Percentiles rank a stretch among this genome's conserved stretches.
Evolutionary conservation across 306 rosid genomes (phyloP).

Genomic region (Inga laurina): DNA sequence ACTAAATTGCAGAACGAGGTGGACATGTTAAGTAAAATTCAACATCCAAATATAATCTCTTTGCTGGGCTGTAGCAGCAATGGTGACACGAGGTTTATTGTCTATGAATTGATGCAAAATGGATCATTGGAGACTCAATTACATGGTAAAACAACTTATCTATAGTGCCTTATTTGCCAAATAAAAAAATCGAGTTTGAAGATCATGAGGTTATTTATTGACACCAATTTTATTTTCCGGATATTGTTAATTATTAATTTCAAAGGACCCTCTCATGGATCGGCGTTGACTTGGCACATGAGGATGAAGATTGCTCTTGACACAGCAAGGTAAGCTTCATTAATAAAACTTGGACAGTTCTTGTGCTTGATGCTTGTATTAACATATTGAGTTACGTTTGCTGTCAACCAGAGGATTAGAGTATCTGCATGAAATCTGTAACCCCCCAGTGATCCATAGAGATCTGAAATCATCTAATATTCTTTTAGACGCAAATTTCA

Average conservation of each 20-base stretch:
- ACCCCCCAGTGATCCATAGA: slow-evolving; percentile 91
- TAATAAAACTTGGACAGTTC: slow-evolving; percentile 19
- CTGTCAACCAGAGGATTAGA: slow-evolving; percentile 85
- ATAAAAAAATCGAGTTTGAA: background rate
- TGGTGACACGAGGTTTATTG: slow-evolving; percentile 62
- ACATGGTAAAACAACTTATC: slow-evolving; percentile 63
- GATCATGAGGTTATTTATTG: background rate
- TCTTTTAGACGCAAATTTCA: slow-evolving; percentile 93
- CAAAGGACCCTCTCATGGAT: slow-evolving; percentile 88
- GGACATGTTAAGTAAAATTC: slow-evolving; percentile 76
- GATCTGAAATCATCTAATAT: slow-evolving; percentile 99
- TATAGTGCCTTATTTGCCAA: background rate
- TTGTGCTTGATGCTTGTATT: slow-evolving; percentile 13
- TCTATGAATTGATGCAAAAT: slow-evolving; percentile 90
- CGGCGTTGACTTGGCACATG: slow-evolving; percentile 84
- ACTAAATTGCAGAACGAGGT: slow-evolving; percentile 87
- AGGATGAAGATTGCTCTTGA: slow-evolving; percentile 96
- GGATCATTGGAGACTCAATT: slow-evolving; percentile 93
- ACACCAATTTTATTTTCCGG: slow-evolving; percentile 15
- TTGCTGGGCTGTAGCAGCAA: slow-evolving; percentile 74
- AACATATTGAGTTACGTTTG: slow-evolving; percentile 32
- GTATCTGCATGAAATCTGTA: slow-evolving; percentile 91
- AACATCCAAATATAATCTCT: slow-evolving; percentile 81
- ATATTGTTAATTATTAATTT: slow-evolving; percentile 17
- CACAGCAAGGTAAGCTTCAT: slow-evolving; percentile 72